Evolutionary conservation across 169 alveolate species (phyloP).

Genomic region (Plasmodium gallinaceum): DNA sequence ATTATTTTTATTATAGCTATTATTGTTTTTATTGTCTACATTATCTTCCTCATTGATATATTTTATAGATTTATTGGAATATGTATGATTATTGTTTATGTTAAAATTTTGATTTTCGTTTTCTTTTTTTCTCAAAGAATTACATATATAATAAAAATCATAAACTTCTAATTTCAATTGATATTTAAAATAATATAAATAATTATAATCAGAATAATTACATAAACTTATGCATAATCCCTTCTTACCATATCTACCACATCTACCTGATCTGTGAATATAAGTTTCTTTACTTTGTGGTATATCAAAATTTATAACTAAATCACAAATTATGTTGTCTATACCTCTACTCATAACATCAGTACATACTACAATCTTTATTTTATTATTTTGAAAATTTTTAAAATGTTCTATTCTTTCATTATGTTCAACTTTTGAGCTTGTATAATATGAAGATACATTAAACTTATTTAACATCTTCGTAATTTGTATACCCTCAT

Average conservation of each 20-base stretch:
- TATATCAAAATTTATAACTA: slow-evolving; percentile 92
- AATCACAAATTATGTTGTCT: slow-evolving; percentile 89
- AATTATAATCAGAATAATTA: slow-evolving; percentile 52
- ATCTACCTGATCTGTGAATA: slow-evolving; percentile 93
- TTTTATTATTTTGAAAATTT: slow-evolving; percentile 46
- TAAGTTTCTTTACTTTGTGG: slow-evolving; percentile 89
- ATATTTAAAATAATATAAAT: slow-evolving; percentile 46
- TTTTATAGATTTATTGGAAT: too few relatives aligned
- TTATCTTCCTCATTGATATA: background rate
- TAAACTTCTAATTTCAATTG: slow-evolving; percentile 28
- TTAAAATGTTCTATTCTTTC: slow-evolving; percentile 75
- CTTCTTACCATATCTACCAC: slow-evolving; percentile 90
- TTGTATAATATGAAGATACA: slow-evolving; percentile 77
- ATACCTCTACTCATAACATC: slow-evolving; percentile 95
- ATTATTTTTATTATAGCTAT: background rate
- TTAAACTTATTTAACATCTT: slow-evolving; percentile 76
- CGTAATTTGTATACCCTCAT: slow-evolving; percentile 60
- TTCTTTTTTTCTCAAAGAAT: background rate
- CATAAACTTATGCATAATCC: slow-evolving; percentile 90
- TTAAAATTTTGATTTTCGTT: too few relatives aligned
- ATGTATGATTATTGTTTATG: background rate
- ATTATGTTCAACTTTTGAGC: slow-evolving; percentile 80
- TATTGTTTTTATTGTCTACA: background rate
- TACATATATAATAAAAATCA: slow-evolving; percentile 32
- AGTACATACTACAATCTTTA: slow-evolving; percentile 89